Conservation (phyloP, 2,329 filamentous ascomycete genomes). For the Hymenoscyphus occultus region DNA sequence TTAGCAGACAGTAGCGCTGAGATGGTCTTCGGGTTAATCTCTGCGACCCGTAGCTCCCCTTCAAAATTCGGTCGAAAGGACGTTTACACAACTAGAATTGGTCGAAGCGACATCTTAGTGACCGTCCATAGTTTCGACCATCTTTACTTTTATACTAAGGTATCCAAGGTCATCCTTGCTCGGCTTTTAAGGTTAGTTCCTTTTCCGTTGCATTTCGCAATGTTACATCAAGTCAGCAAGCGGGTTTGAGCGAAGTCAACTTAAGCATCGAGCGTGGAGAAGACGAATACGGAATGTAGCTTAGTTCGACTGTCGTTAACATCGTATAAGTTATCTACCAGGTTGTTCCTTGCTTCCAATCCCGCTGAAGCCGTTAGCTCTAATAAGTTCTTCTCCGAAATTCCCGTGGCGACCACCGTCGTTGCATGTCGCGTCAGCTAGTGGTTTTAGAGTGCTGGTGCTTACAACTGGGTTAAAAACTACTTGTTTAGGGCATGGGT, state of each 20-base stretch:
- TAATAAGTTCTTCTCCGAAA: not conserved
- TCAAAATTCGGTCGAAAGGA: not conserved
- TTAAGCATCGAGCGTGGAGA: constrained; percentile 2
- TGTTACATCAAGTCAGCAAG: not conserved
- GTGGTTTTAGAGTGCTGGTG: not conserved
- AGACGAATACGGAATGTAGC: not conserved
- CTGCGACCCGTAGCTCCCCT: not conserved
- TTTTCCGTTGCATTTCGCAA: not conserved
- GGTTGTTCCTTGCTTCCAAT: not conserved
- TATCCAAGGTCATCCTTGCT: not conserved
- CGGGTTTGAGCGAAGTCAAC: not conserved
- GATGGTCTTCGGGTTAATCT: not conserved
- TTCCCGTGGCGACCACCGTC: not conserved
- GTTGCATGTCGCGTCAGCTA: not conserved
- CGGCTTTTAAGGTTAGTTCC: not conserved
- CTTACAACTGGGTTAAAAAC: not conserved
- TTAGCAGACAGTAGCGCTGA: not conserved
- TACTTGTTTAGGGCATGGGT: not conserved
- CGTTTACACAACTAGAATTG: not conserved
- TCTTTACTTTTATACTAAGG: not conserved
- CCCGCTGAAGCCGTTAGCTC: not conserved
- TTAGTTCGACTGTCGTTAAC: not conserved
- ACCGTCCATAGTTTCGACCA: constrained; percentile 5
- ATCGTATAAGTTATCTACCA: not conserved
- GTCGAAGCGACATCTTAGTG: not conserved